phyloP scores from a whole-genome alignment of 179 eudicot genomes.

The Beta corolliflora region DNA sequence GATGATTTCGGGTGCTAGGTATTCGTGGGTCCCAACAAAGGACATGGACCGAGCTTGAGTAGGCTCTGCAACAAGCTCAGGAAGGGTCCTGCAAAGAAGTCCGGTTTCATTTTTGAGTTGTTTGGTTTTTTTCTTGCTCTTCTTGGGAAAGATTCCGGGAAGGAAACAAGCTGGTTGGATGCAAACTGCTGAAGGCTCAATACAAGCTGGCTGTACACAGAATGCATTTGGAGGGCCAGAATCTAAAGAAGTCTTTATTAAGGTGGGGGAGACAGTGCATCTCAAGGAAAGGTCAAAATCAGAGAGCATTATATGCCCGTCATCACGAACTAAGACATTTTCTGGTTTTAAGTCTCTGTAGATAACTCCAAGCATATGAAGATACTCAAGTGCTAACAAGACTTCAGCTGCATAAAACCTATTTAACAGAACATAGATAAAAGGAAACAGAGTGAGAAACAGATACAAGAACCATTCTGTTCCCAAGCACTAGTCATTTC shows the following conservation, averaged over 20 bases:
- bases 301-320: slow-evolving; percentile 91
- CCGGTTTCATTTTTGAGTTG: slow-evolving; percentile 44
- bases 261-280: slow-evolving; percentile 77
- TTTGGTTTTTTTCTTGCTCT: slow-evolving; percentile 58
- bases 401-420: slow-evolving; percentile 97
- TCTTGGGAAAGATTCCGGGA: slow-evolving; percentile 66
- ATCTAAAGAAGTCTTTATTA: slow-evolving; percentile 47
- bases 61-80: slow-evolving; percentile 84
- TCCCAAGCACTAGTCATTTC: neutral
- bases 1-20: slow-evolving; percentile 78
- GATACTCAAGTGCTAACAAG: slow-evolving; percentile 77
- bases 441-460: slow-evolving; percentile 6
- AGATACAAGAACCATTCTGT: neutral
- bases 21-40: slow-evolving; percentile 89
- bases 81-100: slow-evolving; percentile 34
- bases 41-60: slow-evolving; percentile 91
- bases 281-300: slow-evolving; percentile 83
- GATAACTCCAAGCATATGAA: slow-evolving; percentile 90
- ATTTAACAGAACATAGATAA: slow-evolving; percentile 7
- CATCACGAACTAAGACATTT: slow-evolving; percentile 85
- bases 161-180: slow-evolving; percentile 80
- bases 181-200: slow-evolving; percentile 67
- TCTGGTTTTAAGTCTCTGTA: slow-evolving; percentile 89
- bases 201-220: slow-evolving; percentile 80
- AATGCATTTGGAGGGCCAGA: slow-evolving; percentile 54